These are phyloP conservation scores for Cardiospermum halicacabum DNA, from an alignment of 345 rosid species.

Conservation along the genomic window DNA sequence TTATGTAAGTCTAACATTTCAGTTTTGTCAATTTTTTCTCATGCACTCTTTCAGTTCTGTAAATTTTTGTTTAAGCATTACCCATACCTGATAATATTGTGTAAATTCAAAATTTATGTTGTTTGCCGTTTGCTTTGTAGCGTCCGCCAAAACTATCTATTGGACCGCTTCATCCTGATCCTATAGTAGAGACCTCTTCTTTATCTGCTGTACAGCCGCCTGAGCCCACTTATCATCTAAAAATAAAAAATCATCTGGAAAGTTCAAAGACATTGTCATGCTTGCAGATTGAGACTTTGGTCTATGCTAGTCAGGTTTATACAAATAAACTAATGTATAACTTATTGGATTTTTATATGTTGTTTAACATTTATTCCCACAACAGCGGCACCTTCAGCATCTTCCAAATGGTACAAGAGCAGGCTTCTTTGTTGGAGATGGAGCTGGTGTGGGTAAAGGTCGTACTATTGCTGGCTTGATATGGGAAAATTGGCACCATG, in stretches of 20 bases:
- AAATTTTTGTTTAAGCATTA: constrained; percentile 12
- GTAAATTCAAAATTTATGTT: constrained; percentile 10
- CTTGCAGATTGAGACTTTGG: constrained; percentile 98
- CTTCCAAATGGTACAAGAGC: constrained; percentile 83
- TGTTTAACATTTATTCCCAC: constrained; percentile 25
- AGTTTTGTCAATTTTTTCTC: constrained; percentile 7
- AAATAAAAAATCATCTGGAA: constrained; percentile 72
- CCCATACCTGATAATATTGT: not conserved
- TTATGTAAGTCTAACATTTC: constrained; percentile 56
- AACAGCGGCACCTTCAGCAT: constrained; percentile 90
- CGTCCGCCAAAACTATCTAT: constrained; percentile 86
- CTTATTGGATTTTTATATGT: constrained; percentile 21
- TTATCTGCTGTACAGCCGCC: constrained; percentile 97
- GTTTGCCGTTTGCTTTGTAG: constrained; percentile 33
- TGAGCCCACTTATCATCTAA: constrained; percentile 77
- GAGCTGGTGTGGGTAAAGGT: constrained; percentile 99
- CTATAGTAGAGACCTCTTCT: constrained; percentile 92
- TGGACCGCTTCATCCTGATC: constrained; percentile 97
- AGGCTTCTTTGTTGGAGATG: constrained; percentile 97
- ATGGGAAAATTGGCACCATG: constrained; percentile 92
- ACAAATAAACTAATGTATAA: constrained; percentile 19
- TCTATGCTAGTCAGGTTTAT: constrained; percentile 90
- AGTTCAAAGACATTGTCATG: constrained; percentile 72
- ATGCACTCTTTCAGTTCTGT: constrained; percentile 8
- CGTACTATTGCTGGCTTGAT: constrained; percentile 95